phyloP scores from a whole-genome alignment of 306 rosid genomes.

The Fragaria nilgerrensis region DNA sequence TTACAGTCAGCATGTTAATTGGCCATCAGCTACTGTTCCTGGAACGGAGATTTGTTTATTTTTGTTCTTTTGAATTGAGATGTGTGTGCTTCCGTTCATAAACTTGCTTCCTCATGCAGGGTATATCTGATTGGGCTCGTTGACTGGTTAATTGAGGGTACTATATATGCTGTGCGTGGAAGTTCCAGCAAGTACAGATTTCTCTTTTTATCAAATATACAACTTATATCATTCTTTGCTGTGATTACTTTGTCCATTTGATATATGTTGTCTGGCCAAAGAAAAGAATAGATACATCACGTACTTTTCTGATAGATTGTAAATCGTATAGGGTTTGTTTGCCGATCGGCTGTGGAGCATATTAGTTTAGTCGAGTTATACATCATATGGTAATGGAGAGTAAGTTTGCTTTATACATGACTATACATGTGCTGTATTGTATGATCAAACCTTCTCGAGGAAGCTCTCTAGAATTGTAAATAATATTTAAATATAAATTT shows the following conservation, averaged over 20 bases:
- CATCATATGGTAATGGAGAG: slow-evolving; percentile 6
- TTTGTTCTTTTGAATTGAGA: neutral
- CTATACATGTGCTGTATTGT: slow-evolving; percentile 20
- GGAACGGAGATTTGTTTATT: neutral
- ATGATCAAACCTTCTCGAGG: slow-evolving; percentile 7
- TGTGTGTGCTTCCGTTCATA: neutral
- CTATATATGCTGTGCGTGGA: neutral
- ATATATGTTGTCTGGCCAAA: slow-evolving; percentile 1
- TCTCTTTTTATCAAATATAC: slow-evolving; percentile 15
- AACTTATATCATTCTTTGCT: slow-evolving; percentile 24
- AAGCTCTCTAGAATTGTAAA: neutral
- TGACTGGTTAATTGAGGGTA: slow-evolving; percentile 20
- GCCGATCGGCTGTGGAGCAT: neutral
- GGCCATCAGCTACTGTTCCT: neutral
- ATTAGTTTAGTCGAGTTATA: neutral
- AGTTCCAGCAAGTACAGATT: slow-evolving; percentile 28
- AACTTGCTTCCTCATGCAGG: slow-evolving; percentile 41
- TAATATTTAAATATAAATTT: neutral
- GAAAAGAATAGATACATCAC: neutral
- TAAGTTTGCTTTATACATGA: slow-evolving; percentile 1
- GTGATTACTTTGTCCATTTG: slow-evolving; percentile 1
- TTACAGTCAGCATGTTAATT: neutral
- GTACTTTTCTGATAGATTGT: slow-evolving; percentile 26
- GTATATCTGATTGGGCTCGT: slow-evolving; percentile 23
- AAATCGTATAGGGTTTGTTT: slow-evolving; percentile 12